phyloP scores from a whole-genome alignment of 2,329 filamentous ascomycete species.

The Raffaelea ambrosiae region DNA sequence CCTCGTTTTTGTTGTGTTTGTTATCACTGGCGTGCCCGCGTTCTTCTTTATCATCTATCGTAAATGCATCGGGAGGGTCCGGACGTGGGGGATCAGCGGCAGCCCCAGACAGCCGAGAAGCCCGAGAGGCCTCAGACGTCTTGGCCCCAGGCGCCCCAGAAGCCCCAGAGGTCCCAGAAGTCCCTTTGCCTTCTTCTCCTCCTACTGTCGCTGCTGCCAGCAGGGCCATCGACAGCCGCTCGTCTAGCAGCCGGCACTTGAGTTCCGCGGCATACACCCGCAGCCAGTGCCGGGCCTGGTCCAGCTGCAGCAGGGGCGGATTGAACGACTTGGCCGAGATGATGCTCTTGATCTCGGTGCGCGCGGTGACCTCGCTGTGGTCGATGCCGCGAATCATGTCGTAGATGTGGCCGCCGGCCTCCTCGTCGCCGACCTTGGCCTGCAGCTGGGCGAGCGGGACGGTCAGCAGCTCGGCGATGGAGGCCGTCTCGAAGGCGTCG shows the following conservation, averaged over 20 bases:
- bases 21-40: no score
- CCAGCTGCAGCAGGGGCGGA: conserved; percentile 67
- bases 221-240: conserved; percentile 41
- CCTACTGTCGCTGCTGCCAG: conserved; percentile 8
- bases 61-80: no score
- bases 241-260: conserved; percentile 79
- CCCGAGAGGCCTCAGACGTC: no score
- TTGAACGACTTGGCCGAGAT: conserved; percentile 92
- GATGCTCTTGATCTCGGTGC: conserved; percentile 96
- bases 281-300: conserved; percentile 78
- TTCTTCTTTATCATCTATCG: background rate
- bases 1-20: no score
- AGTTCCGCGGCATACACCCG: conserved; percentile 90
- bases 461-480: conserved; percentile 64
- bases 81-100: no score
- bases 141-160: no score
- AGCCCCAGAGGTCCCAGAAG: no score
- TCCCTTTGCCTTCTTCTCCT: no score
- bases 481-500: conserved; percentile 72
- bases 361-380: conserved; percentile 75
- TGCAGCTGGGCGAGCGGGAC: conserved; percentile 70
- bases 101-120: no score
- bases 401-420: conserved; percentile 75
- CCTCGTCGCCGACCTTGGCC: conserved; percentile 69
- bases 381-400: conserved; percentile 80